A percentile compares a stretch with the other conserved stretches of the same genome.
These are phyloP conservation scores for Diplogelasinospora grovesii DNA, from an alignment of 495 filamentous ascomycete genomes.

Conservation along the genomic window DNA sequence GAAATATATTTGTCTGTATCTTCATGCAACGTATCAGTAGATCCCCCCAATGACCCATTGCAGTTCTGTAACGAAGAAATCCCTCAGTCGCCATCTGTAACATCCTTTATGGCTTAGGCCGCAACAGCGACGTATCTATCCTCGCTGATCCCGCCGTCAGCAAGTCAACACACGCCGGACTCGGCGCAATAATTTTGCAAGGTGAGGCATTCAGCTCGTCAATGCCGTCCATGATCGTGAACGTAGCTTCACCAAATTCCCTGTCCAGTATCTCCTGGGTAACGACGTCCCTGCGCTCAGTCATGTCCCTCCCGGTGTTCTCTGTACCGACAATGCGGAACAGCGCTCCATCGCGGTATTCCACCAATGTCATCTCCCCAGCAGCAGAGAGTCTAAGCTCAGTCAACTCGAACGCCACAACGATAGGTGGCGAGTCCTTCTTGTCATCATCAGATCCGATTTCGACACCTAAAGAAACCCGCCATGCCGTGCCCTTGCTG, in stretches of 20 bases:
- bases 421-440: background rate
- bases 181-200: slow-evolving; percentile 3
- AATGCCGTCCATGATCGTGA: slow-evolving; percentile 3
- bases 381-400: slow-evolving; percentile 1
- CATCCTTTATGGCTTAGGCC: no score
- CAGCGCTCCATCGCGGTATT: background rate
- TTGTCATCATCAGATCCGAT: background rate
- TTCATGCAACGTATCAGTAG: no score
- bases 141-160: slow-evolving; percentile 10
- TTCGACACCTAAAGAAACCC: slow-evolving; percentile 1
- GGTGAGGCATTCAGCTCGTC: slow-evolving; percentile 4
- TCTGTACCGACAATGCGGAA: no score
- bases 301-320: background rate
- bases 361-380: background rate
- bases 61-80: no score
- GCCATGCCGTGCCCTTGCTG: slow-evolving; percentile 5
- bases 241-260: slow-evolving; percentile 3
- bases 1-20: no score
- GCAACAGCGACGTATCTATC: slow-evolving; percentile 2
- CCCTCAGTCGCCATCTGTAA: no score
- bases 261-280: slow-evolving; percentile 1
- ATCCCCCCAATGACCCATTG: no score
- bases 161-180: slow-evolving; percentile 6
- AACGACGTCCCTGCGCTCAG: background rate
- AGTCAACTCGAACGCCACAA: slow-evolving; percentile 3